Percentiles rank a stretch among this genome's conserved stretches.
phyloP scores from a whole-genome alignment of 306 rosid species.

The Pyrus betulifolia region DNA sequence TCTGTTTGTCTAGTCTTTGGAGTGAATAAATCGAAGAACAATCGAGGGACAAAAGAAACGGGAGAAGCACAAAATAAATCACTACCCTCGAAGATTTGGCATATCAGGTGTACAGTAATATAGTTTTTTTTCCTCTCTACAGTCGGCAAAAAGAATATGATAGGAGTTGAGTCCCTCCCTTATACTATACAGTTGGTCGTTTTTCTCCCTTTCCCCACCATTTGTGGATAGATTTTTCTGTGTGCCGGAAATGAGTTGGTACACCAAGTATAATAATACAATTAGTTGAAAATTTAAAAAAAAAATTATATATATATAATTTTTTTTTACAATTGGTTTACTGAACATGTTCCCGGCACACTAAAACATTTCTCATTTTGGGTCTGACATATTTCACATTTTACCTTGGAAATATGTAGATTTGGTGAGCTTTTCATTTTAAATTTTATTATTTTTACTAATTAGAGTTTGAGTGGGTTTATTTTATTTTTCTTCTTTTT shows the following conservation, averaged over 20 bases:
- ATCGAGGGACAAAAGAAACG: not conserved
- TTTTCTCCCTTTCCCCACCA: conserved; percentile 17
- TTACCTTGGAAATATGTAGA: not conserved
- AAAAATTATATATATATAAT: too few species aligned
- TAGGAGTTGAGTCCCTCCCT: conserved; percentile 4
- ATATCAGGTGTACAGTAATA: conserved; percentile 41
- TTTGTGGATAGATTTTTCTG: conserved; percentile 8
- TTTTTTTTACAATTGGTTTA: too few species aligned
- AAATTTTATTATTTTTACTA: conserved; percentile 1
- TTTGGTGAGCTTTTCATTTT: conserved; percentile 23
- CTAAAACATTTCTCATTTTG: too few species aligned
- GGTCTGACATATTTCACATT: conserved; percentile 11
- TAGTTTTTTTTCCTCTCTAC: conserved; percentile 4
- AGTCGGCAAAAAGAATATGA: not conserved
- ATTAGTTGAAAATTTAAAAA: too few species aligned
- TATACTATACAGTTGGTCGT: conserved; percentile 10
- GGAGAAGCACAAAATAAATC: not conserved
- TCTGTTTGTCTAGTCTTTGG: not conserved
- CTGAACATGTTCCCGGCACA: too few species aligned
- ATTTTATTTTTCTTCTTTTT: not conserved
- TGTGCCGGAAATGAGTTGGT: too few species aligned
- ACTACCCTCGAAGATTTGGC: not conserved
- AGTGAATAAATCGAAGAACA: too few species aligned
- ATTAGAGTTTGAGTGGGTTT: not conserved
- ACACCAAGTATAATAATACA: too few species aligned